Evolutionary conservation across 495 filamentous ascomycete species (phyloP), one percentile per base, ranked within the genome.

Genomic region (Aspergillus kassunensis): DNA sequence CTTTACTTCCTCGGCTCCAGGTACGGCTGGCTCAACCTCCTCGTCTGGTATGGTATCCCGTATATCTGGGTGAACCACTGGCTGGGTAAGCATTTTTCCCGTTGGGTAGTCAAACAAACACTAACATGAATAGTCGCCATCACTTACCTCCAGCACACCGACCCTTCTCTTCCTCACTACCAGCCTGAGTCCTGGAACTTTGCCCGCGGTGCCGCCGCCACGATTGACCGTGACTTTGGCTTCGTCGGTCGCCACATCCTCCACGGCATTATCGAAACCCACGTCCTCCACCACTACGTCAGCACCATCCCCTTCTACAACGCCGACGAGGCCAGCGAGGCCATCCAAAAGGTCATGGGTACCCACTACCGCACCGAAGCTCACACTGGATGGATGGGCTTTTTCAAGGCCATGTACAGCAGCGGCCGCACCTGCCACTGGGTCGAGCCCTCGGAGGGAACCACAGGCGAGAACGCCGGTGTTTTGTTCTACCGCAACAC

Each of bases 61-160:
- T 98, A 97, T 68, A 75, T 97, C 56, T 97, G 92, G 92, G 93
- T 97, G 20, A 95, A 98, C 81, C 92, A 97, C 82, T 98, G 93
- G 78, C 77, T 80, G 41, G 77, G 77, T 80, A 71, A 71, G 75
- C 65, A 16, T 18, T 9, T 36, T 15, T 18, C 1, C 3, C 4
- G 4, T 15, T 18, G n/a, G n/a, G 6, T 19, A 16, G 5, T 4
- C 15, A 27, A 6, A 33, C 19, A 16, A 12, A 53, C 33, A 49
- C 42, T 30, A 15, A 55, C 7, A 9, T 39, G 24, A 39, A 18
- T 37, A 80, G 80, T 83, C 21, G 79, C 80, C 60, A 83, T 83
- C 57, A 83, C 80, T 46, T 82, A 70, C 71, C 73, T 83, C 40
- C 80, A 83, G 63, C 80, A 83, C 71, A 83, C 80, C 49, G 79